Evolutionary conservation across 2,329 filamentous ascomycete genomes (phyloP).

Genomic region (Bimuria novae-zelandiae): DNA sequence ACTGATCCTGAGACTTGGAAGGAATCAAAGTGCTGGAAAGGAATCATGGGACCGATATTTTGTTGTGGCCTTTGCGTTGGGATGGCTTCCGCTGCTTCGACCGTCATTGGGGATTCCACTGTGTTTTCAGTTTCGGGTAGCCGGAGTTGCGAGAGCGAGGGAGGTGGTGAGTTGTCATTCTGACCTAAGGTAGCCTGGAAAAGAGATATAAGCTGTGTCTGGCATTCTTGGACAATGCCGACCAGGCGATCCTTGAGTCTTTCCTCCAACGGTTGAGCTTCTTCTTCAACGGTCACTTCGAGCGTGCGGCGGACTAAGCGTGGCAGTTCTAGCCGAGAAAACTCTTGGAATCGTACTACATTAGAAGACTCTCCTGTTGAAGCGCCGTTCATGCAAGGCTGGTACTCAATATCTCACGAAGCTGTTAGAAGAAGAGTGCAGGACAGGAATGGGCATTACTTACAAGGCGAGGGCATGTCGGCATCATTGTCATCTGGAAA

Average conservation of each 20-base stretch:
- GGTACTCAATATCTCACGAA: constrained; percentile 24
- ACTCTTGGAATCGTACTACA: constrained; percentile 28
- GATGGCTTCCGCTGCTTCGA: background rate
- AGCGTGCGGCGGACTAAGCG: constrained; percentile 31
- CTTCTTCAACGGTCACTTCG: constrained; percentile 29
- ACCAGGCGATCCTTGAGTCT: constrained; percentile 31
- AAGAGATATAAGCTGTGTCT: constrained; percentile 26
- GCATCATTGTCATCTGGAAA: constrained; percentile 28
- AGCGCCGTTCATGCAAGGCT: constrained; percentile 12
- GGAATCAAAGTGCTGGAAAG: constrained; percentile 12
- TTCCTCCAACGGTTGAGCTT: constrained; percentile 32
- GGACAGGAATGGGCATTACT: background rate
- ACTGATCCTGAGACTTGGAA: background rate
- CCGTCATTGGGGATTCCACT: background rate
- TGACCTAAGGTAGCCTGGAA: constrained; percentile 10
- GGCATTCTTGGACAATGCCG: constrained; percentile 30
- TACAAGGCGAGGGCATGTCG: constrained; percentile 31
- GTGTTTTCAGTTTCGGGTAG: background rate
- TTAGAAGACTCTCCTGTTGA: constrained; percentile 15
- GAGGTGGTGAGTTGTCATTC: background rate
- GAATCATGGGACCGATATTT: background rate
- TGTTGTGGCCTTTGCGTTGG: background rate
- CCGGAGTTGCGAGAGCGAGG: constrained; percentile 3
- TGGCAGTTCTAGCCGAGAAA: constrained; percentile 29
- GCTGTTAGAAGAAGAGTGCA: background rate